A percentile compares a stretch with the other conserved stretches of the same genome.
phyloP scores from a whole-genome alignment of 768 basidiomycete genomes.

The Trametes elegans region DNA sequence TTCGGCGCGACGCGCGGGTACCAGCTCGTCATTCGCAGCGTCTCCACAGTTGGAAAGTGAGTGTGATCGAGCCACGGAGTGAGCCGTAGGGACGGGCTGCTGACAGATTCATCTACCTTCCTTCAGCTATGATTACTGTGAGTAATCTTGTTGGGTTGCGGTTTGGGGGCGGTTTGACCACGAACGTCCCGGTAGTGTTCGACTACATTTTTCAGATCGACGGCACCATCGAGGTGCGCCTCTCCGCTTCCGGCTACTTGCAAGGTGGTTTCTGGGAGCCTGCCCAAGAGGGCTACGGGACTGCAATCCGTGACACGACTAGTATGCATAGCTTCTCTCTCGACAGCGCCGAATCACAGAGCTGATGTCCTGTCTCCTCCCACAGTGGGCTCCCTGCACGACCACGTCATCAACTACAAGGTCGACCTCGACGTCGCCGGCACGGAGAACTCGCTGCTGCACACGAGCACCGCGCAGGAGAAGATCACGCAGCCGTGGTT shows the following conservation, averaged over 20 bases:
- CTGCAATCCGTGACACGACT: slow-evolving; percentile 51
- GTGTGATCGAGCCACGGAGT: slow-evolving; percentile 27
- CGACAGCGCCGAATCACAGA: not conserved
- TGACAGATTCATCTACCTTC: not conserved
- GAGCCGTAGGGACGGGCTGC: not conserved
- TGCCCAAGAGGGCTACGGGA: slow-evolving; percentile 49
- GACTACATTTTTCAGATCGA: slow-evolving; percentile 68
- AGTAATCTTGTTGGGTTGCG: slow-evolving; percentile 21
- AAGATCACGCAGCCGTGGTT: slow-evolving; percentile 53
- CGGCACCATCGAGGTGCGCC: slow-evolving; percentile 64
- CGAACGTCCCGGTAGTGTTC: slow-evolving; percentile 34
- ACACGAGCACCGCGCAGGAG: slow-evolving; percentile 49
- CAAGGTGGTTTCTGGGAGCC: slow-evolving; percentile 61
- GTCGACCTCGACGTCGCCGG: slow-evolving; percentile 68
- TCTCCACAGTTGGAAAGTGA: slow-evolving; percentile 63
- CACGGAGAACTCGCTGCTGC: slow-evolving; percentile 52
- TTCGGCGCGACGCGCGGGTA: slow-evolving; percentile 63
- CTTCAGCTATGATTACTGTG: slow-evolving; percentile 52
- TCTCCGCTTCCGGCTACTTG: slow-evolving; percentile 68
- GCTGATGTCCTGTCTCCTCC: not conserved
- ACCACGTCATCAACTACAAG: slow-evolving; percentile 67
- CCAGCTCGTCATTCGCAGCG: slow-evolving; percentile 52
- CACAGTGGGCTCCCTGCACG: slow-evolving; percentile 63
- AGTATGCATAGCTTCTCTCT: slow-evolving; percentile 41
- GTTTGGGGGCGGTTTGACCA: not conserved